phyloP scores from a whole-genome alignment of 208 protist species.

The Acanthamoeba quina region DNA sequence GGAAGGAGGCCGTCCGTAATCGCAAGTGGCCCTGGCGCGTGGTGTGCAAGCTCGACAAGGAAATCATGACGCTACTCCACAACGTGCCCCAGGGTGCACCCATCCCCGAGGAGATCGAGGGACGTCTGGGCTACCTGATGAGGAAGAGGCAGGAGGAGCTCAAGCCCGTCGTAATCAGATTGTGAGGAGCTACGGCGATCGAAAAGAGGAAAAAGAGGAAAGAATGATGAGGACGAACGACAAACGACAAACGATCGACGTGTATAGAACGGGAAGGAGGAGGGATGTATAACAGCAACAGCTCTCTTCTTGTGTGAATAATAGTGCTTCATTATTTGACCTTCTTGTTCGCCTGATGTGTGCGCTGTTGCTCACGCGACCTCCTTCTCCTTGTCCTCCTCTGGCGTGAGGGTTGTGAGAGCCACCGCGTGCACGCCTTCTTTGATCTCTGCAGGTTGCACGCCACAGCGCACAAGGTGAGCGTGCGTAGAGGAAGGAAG shows the following conservation, averaged over 20 bases:
- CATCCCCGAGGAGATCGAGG: constrained; percentile 76
- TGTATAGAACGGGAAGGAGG: not conserved
- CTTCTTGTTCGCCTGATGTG: not conserved
- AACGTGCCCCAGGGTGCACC: constrained; percentile 80
- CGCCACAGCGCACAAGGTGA: too few species aligned
- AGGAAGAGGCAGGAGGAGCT: constrained; percentile 80
- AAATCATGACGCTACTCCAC: constrained; percentile 84
- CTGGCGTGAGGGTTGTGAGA: constrained; percentile 2
- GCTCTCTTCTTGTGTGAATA: not conserved
- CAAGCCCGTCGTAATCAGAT: constrained; percentile 80
- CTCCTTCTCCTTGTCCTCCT: constrained; percentile 48
- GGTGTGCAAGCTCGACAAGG: constrained; percentile 83
- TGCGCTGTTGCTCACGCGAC: not conserved
- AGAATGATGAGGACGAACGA: not conserved
- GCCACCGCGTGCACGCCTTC: constrained; percentile 42
- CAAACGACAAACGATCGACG: not conserved
- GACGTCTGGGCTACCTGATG: constrained; percentile 71
- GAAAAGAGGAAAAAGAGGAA: not conserved
- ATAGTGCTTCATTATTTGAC: not conserved
- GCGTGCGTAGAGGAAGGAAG: not conserved
- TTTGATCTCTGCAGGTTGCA: constrained; percentile 15
- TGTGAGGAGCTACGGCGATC: constrained; percentile 53
- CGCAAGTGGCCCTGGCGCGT: constrained; percentile 85
- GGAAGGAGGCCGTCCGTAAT: constrained; percentile 84
- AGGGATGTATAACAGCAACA: not conserved